Conservation (phyloP, 208 protist species). For the Trichomonas vaginalis region DNA sequence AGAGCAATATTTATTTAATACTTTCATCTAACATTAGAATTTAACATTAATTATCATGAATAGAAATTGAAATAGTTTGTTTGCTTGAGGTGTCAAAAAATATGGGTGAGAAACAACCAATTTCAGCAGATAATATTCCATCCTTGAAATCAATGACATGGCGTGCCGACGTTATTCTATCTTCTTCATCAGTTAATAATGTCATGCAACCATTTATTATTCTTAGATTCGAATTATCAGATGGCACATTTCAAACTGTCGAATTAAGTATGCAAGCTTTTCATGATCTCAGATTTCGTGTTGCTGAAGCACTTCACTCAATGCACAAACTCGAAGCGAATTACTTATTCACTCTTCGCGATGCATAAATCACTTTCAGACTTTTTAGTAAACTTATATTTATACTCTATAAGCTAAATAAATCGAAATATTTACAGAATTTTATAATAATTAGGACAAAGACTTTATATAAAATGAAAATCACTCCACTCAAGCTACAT, state of each 20-base stretch:
- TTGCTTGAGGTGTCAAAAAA: background rate
- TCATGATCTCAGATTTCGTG: background rate
- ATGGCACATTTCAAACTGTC: background rate
- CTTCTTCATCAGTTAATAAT: background rate
- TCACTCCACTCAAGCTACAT: no score
- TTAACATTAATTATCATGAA: no score
- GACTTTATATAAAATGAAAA: no score
- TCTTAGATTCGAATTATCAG: background rate
- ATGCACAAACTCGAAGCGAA: background rate
- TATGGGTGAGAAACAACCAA: background rate
- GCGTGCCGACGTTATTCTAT: slow-evolving; percentile 3
- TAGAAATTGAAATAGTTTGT: background rate
- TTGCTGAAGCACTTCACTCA: background rate
- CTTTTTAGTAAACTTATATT: background rate
- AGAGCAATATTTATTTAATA: no score
- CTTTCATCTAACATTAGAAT: no score
- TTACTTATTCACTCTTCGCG: background rate
- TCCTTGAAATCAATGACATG: background rate
- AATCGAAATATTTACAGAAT: no score
- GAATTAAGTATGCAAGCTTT: background rate
- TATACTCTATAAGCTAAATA: background rate
- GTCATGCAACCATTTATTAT: slow-evolving; percentile 15
- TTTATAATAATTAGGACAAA: no score
- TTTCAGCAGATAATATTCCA: background rate
- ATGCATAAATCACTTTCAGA: background rate